Conservation (phyloP, 2,329 filamentous ascomycete genomes). For the Paecilomyces dactylethromorphus region DNA sequence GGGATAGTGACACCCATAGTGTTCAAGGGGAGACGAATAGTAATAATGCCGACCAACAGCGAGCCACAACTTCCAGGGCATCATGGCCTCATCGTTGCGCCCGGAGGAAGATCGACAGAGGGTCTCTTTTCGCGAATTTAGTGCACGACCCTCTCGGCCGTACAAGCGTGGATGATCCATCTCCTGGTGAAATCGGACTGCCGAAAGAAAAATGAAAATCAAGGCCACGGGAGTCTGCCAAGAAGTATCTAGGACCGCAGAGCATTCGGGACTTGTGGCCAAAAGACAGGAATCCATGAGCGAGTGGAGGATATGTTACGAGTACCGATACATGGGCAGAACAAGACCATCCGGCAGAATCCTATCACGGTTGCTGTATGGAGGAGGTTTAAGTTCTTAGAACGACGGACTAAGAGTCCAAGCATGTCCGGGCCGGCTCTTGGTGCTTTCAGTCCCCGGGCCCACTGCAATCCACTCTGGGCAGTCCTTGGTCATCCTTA, state of each 20-base stretch:
- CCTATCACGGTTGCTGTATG: background rate
- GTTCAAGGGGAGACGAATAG: background rate
- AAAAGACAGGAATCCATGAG: conserved; percentile 1
- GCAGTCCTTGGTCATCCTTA: conserved; percentile 2
- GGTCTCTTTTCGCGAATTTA: background rate
- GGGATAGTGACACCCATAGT: background rate
- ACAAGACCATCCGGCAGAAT: background rate
- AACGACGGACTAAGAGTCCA: background rate
- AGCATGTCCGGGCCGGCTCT: background rate
- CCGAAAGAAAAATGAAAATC: background rate
- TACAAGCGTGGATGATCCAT: background rate
- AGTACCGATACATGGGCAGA: conserved; percentile 1
- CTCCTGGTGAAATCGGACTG: background rate
- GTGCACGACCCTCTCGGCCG: background rate
- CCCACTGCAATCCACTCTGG: background rate
- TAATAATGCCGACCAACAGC: background rate
- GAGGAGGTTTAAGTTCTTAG: background rate
- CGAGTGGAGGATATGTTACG: conserved; percentile 1
- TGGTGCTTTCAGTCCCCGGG: background rate
- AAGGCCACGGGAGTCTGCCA: background rate
- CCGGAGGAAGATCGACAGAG: background rate
- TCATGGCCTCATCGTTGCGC: background rate
- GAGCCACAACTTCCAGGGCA: background rate
- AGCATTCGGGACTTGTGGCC: conserved; percentile 3
- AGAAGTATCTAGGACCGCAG: background rate